These are phyloP conservation scores for Ceriops decandra DNA, from an alignment of 345 rosid genomes.

Conservation along the genomic window DNA sequence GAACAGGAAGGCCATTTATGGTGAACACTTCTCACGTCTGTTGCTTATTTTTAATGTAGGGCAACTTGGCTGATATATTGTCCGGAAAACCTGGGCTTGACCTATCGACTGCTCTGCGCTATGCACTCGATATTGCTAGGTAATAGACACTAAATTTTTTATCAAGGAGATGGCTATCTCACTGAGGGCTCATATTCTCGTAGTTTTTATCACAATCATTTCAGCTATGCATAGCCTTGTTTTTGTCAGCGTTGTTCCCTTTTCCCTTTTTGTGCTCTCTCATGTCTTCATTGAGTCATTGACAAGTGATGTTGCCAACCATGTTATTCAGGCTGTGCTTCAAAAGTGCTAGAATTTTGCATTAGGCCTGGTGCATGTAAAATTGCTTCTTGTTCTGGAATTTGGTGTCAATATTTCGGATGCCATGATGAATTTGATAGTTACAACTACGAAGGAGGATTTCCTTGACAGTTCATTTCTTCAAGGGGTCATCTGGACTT, in stretches of 20 bases:
- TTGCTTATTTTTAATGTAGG: conserved; percentile 21
- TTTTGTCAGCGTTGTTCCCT: background rate
- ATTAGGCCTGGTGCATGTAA: too few relatives aligned
- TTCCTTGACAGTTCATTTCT: too few relatives aligned
- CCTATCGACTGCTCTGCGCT: conserved; percentile 42
- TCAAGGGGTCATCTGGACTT: too few relatives aligned
- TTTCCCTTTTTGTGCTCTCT: background rate
- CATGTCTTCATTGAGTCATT: background rate
- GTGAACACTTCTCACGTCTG: background rate
- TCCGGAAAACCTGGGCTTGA: conserved; percentile 36
- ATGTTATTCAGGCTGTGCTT: background rate
- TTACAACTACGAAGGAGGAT: too few relatives aligned
- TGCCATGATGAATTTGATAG: too few relatives aligned
- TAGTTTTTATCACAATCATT: background rate
- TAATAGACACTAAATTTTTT: background rate
- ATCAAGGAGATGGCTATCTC: too few relatives aligned
- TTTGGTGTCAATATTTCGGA: background rate
- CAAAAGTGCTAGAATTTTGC: background rate
- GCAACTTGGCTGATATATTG: conserved; percentile 40
- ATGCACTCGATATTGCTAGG: conserved; percentile 61
- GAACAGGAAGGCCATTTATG: too few relatives aligned
- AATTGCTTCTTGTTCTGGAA: background rate
- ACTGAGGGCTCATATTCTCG: too few relatives aligned
- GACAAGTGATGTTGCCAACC: background rate
- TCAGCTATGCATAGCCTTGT: background rate